These are phyloP conservation scores for Thuidium tamariscinum DNA, from an alignment of 225 moss, liverwort and hornwort genomes.

Conservation along the genomic window DNA sequence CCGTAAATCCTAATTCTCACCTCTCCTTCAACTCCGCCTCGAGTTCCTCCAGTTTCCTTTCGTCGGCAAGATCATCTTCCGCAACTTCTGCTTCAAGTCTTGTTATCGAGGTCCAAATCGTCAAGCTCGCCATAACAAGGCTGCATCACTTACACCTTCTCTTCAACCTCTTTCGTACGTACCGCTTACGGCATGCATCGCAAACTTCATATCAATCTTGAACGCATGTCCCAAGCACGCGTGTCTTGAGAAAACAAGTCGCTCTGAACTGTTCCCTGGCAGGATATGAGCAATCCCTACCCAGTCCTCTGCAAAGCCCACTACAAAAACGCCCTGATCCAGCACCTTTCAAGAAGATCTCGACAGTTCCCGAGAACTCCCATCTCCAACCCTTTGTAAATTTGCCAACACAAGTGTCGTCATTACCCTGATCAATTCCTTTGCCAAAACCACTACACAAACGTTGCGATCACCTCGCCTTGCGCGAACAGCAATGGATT, in stretches of 20 bases:
- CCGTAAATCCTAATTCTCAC: background rate
- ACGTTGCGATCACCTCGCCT: background rate
- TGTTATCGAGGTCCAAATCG: constrained; percentile 46
- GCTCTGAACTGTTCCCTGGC: background rate
- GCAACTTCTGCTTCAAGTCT: constrained; percentile 26
- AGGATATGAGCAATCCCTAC: background rate
- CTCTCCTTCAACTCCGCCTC: constrained; percentile 60
- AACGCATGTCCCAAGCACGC: constrained; percentile 39
- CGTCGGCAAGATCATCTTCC: constrained; percentile 34
- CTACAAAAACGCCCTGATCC: background rate
- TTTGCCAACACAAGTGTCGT: background rate
- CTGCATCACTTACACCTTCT: no score
- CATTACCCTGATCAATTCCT: background rate
- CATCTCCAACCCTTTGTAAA: background rate
- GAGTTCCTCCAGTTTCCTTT: constrained; percentile 46
- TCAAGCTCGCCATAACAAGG: constrained; percentile 69
- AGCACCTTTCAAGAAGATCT: background rate
- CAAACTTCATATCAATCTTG: constrained; percentile 63
- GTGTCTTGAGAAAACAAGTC: background rate
- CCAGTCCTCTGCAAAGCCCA: background rate
- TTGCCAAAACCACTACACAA: background rate
- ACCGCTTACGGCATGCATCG: background rate
- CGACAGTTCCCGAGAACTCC: background rate
- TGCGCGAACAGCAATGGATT: background rate
- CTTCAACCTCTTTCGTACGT: background rate